These are phyloP conservation scores for Geranium incanum DNA, from an alignment of 441 rosid species.

Conservation along the genomic window DNA sequence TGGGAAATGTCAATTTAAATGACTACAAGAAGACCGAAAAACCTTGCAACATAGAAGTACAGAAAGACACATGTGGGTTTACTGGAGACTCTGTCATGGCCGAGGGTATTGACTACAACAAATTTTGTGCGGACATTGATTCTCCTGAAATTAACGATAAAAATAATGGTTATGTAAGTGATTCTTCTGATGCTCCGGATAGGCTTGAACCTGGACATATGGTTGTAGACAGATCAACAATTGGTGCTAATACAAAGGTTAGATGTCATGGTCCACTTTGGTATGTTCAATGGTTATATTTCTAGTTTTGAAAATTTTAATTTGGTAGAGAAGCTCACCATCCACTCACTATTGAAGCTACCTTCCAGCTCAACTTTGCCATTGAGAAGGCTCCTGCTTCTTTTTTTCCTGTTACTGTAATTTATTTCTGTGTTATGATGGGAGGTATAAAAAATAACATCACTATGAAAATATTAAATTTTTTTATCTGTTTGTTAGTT, in stretches of 20 bases:
- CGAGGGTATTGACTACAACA: slow-evolving; percentile 14
- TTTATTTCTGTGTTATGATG: not conserved
- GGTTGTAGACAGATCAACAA: slow-evolving; percentile 18
- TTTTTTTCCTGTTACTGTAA: not conserved
- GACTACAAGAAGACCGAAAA: slow-evolving; percentile 18
- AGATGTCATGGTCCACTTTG: not conserved
- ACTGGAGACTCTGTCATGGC: slow-evolving; percentile 2
- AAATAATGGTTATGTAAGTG: slow-evolving; percentile 11
- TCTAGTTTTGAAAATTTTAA: slow-evolving; percentile 3
- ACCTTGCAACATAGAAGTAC: slow-evolving; percentile 17
- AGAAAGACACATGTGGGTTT: slow-evolving; percentile 10
- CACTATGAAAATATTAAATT: not conserved
- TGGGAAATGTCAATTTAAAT: slow-evolving; percentile 15
- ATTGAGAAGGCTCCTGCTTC: not conserved
- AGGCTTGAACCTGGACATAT: slow-evolving; percentile 9
- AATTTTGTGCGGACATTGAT: not conserved
- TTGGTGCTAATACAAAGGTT: slow-evolving; percentile 18
- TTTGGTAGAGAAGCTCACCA: slow-evolving; percentile 1
- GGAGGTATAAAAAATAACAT: not conserved
- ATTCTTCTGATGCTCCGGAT: slow-evolving; percentile 15
- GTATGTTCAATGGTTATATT: not conserved
- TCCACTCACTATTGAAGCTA: slow-evolving; percentile 3
- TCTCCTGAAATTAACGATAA: slow-evolving; percentile 19
- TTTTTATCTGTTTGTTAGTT: slow-evolving; percentile 1
- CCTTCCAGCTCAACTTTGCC: not conserved